Percentiles rank a stretch among this genome's conserved stretches.
Evolutionary conservation across 2,329 filamentous ascomycete species (phyloP).

Genomic region (Lasiodiplodia sp.): DNA sequence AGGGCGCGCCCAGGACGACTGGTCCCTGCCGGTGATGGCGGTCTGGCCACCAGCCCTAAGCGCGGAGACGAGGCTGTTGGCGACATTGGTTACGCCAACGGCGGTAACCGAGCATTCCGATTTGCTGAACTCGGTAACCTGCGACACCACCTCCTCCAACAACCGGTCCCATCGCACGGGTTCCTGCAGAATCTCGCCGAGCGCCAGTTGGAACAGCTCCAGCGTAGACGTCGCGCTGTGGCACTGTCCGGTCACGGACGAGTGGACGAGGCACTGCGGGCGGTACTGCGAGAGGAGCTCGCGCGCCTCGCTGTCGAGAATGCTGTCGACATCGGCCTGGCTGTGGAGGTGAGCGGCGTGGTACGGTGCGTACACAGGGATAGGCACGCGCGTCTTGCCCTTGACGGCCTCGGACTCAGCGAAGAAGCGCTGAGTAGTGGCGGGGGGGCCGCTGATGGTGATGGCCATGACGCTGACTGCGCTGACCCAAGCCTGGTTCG

Average conservation of each 20-base stretch:
- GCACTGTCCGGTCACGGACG: constrained; percentile 55
- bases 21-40: constrained; percentile 53
- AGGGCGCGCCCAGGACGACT: constrained; percentile 52
- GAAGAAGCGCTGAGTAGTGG: constrained; percentile 60
- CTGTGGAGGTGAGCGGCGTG: constrained; percentile 65
- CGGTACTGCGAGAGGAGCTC: constrained; percentile 52
- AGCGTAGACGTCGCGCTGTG: constrained; percentile 54
- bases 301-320: constrained; percentile 53
- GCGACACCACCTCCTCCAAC: constrained; percentile 56
- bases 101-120: constrained; percentile 55
- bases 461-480: constrained; percentile 66
- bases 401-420: constrained; percentile 57
- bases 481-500: constrained; percentile 64
- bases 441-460: constrained; percentile 66
- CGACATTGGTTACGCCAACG: constrained; percentile 61
- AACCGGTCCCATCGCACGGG: constrained; percentile 59
- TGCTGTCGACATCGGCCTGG: constrained; percentile 59
- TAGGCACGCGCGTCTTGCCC: constrained; percentile 59
- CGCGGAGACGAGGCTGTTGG: constrained; percentile 62
- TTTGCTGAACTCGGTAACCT: constrained; percentile 53
- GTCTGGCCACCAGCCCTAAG: constrained; percentile 59
- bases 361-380: constrained; percentile 65
- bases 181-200: constrained; percentile 55
- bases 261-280: constrained; percentile 55
- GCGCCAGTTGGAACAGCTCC: constrained; percentile 53